These are phyloP conservation scores for Candida suzukii DNA, from an alignment of 805 yeast species.

Conservation along the genomic window DNA sequence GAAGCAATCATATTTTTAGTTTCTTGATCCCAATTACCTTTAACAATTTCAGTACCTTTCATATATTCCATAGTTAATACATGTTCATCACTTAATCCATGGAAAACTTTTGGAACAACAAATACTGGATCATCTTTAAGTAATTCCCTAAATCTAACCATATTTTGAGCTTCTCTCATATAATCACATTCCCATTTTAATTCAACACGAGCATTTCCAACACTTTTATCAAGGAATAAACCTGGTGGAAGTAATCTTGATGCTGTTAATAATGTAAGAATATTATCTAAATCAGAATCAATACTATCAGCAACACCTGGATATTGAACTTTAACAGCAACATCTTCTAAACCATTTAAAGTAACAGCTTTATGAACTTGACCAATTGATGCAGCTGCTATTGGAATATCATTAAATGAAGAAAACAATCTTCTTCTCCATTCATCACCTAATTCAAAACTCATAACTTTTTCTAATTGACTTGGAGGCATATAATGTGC, in stretches of 20 bases:
- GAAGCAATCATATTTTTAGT: slow-evolving; percentile 77
- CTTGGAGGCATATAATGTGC: slow-evolving; percentile 96
- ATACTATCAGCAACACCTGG: slow-evolving; percentile 95
- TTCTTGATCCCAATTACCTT: slow-evolving; percentile 68
- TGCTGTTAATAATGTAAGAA: slow-evolving; percentile 77
- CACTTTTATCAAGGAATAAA: slow-evolving; percentile 81
- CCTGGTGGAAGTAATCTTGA: slow-evolving; percentile 87
- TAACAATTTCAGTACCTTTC: slow-evolving; percentile 77
- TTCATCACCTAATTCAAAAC: slow-evolving; percentile 62
- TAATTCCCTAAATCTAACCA: slow-evolving; percentile 60
- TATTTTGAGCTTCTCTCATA: slow-evolving; percentile 74
- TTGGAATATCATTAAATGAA: slow-evolving; percentile 77
- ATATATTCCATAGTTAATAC: slow-evolving; percentile 86
- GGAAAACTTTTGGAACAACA: slow-evolving; percentile 74
- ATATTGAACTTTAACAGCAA: slow-evolving; percentile 93
- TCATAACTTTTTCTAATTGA: slow-evolving; percentile 74
- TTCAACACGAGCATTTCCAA: slow-evolving; percentile 89
- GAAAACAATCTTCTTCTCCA: slow-evolving; percentile 70
- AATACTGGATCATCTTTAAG: slow-evolving; percentile 57
- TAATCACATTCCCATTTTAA: slow-evolving; percentile 98
- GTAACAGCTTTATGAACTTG: slow-evolving; percentile 87
- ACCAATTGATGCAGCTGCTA: slow-evolving; percentile 97
- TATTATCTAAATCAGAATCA: slow-evolving; percentile 87
- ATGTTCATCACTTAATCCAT: slow-evolving; percentile 70
- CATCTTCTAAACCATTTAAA: slow-evolving; percentile 51